Evolutionary conservation across 1,284 basidiomycete genomes (phyloP).

Genomic region (Ustilago curta): DNA sequence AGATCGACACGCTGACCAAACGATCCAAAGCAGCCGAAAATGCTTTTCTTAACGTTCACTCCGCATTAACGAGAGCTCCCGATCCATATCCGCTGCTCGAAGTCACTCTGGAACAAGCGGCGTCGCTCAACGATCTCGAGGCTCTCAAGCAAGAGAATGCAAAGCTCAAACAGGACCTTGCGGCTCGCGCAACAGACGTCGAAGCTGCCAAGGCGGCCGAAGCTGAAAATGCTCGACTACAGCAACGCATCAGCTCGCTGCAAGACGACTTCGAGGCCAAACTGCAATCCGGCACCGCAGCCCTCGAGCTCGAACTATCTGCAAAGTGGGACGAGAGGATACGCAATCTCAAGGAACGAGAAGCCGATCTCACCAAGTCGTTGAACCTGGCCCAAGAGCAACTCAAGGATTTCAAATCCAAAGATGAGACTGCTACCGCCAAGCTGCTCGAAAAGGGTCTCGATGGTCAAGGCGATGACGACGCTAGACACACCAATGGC

Average conservation of each 20-base stretch:
- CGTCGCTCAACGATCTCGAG: conserved; percentile 48
- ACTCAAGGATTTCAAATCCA: conserved; percentile 85
- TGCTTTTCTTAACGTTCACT: conserved; percentile 83
- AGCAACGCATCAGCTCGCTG: conserved; percentile 70
- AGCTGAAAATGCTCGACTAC: conserved; percentile 88
- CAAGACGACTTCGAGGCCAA: conserved; percentile 83
- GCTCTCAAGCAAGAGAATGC: conserved; percentile 35
- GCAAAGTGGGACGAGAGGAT: conserved; percentile 96
- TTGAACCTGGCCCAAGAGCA: conserved; percentile 86
- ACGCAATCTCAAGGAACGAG: conserved; percentile 92
- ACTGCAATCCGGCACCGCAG: conserved; percentile 83
- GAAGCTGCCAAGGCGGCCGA: conserved; percentile 73
- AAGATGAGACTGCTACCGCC: conserved; percentile 90
- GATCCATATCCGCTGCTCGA: conserved; percentile 96
- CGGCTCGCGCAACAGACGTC: conserved; percentile 12
- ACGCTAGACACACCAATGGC: conserved; percentile 14
- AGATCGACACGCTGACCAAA: conserved; percentile 93
- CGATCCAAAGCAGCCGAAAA: conserved; percentile 91
- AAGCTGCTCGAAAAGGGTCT: conserved; percentile 88
- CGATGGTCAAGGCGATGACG: conserved; percentile 64
- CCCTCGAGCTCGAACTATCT: conserved; percentile 93
- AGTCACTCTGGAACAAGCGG: conserved; percentile 77
- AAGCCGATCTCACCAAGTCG: conserved; percentile 89
- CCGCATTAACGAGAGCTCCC: conserved; percentile 83
- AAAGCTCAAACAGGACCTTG: conserved; percentile 33